Base-by-base conservation (phyloP, 371 early-diverging fungal species). In the Sporodiniella umbellata region DNA sequence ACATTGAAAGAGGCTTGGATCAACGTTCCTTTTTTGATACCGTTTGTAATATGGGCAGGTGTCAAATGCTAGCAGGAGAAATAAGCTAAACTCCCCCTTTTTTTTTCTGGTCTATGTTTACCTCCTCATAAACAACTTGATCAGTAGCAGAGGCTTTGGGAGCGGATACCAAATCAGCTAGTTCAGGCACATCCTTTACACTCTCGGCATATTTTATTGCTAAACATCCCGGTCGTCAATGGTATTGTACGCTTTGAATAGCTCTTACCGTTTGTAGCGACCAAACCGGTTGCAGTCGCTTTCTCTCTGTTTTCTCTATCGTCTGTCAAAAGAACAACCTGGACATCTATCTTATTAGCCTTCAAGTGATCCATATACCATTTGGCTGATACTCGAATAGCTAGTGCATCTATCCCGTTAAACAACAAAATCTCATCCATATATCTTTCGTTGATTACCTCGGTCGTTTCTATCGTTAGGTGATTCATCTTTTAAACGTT, bases 401-500 rank as follows among this genome's bases (percentile, higher is more conserved):
- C 94, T 86, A 54, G n/a, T n/a, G n/a, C n/a, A n/a, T n/a, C n/a
- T n/a, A n/a, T n/a, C 22, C 11, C 5, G 3, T 25, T 30, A 12
- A 39, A 22, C 14, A 28, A 11, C 28, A 40, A 14, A 19, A 10
- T 21, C 21, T 1, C 17, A 22, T n/a, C 4, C 38, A 48, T 40
- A 44, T 17, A 25, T 28, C 30, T 28, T 28, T 28, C 30, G n/a
- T n/a, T n/a, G n/a, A 45, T 42, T 57, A 88, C 88, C 87, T 65
- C 96, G 66, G 60, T 96, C 97, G 51, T 96, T 96, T 52, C 94
- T 72, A 61, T 96, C 98, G 50, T 96, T 96, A 5, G 92, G 87
- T 4, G 90, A 74, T 69, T 98, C 98, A 38, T 80, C 87, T 44
- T 88, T 78, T 18, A 81, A 58, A 33, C 81, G 75, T 52, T 96